phyloP scores from a whole-genome alignment of 352 stramenopile species.

The Pythium oligandrum region DNA sequence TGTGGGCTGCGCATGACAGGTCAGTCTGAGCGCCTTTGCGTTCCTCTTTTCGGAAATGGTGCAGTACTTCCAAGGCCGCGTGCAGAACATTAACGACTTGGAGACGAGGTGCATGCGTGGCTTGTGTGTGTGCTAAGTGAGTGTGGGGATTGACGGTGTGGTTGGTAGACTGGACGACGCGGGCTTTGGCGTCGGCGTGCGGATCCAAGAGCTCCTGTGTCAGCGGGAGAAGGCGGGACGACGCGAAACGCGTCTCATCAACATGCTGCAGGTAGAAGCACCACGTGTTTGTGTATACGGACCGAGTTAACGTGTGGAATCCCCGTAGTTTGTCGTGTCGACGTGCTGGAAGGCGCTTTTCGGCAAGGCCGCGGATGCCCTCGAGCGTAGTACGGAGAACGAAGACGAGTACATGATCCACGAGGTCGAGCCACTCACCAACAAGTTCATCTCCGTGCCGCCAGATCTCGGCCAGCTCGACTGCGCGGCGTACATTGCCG shows the following conservation, averaged over 20 bases:
- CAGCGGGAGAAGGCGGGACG: slow-evolving; percentile 78
- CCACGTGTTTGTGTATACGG: background rate
- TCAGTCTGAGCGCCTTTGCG: slow-evolving; percentile 93
- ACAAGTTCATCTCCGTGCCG: slow-evolving; percentile 96
- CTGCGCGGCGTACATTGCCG: slow-evolving; percentile 95
- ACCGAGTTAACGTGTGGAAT: background rate
- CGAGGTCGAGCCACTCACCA: slow-evolving; percentile 91
- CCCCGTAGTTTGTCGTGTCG: slow-evolving; percentile 90
- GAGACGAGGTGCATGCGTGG: slow-evolving; percentile 65
- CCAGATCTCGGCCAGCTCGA: slow-evolving; percentile 94
- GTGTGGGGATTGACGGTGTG: background rate
- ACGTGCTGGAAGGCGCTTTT: slow-evolving; percentile 96
- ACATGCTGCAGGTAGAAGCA: slow-evolving; percentile 63
- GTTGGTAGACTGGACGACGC: slow-evolving; percentile 85
- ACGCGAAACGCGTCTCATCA: slow-evolving; percentile 80
- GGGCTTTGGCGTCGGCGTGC: slow-evolving; percentile 94
- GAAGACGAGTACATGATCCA: slow-evolving; percentile 99
- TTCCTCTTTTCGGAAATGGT: slow-evolving; percentile 98
- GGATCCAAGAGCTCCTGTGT: slow-evolving; percentile 92
- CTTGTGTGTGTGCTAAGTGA: background rate
- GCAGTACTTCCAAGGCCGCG: slow-evolving; percentile 95
- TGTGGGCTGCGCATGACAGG: slow-evolving; percentile 22
- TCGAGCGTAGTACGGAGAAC: slow-evolving; percentile 96
- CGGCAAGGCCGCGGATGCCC: slow-evolving; percentile 93
- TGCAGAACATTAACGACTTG: slow-evolving; percentile 95